Percentiles rank a stretch among this genome's conserved stretches.
Evolutionary conservation across 75 land plant genomes (phyloP).

Genomic region (Larix kaempferi): DNA sequence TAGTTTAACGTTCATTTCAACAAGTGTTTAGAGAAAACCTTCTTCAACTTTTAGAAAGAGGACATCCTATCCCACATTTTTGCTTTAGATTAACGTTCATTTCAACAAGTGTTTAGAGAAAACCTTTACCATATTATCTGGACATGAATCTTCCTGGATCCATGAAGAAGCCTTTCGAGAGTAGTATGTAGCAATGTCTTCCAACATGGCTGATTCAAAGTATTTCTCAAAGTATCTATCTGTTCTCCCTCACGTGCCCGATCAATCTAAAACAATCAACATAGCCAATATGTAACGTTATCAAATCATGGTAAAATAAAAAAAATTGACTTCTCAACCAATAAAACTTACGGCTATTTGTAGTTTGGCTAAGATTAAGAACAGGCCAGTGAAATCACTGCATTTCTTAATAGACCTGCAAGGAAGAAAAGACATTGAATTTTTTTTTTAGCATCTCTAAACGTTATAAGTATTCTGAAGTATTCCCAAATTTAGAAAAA

Average conservation of each 20-base stretch:
- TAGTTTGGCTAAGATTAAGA: neutral
- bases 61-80: too few relatives aligned
- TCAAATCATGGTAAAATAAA: neutral
- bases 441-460: neutral
- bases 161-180: slow-evolving; percentile 80
- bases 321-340: too few relatives aligned
- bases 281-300: neutral
- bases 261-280: slow-evolving; percentile 51
- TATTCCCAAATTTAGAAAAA: too few relatives aligned
- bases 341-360: neutral
- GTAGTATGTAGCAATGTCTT: slow-evolving; percentile 80
- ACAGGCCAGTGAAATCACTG: slow-evolving; percentile 72
- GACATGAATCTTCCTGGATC: slow-evolving; percentile 92
- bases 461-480: too few relatives aligned
- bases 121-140: slow-evolving; percentile 93
- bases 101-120: too few relatives aligned
- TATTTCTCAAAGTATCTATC: slow-evolving; percentile 80
- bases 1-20: too few relatives aligned
- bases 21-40: too few relatives aligned
- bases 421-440: neutral
- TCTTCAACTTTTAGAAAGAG: too few relatives aligned
- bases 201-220: slow-evolving; percentile 72
- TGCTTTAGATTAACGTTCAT: too few relatives aligned
- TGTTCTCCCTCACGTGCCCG: slow-evolving; percentile 91
- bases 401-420: slow-evolving; percentile 91